Evolutionary conservation across 345 rosid genomes (phyloP).

Genomic region (Anacardium occidentale): DNA sequence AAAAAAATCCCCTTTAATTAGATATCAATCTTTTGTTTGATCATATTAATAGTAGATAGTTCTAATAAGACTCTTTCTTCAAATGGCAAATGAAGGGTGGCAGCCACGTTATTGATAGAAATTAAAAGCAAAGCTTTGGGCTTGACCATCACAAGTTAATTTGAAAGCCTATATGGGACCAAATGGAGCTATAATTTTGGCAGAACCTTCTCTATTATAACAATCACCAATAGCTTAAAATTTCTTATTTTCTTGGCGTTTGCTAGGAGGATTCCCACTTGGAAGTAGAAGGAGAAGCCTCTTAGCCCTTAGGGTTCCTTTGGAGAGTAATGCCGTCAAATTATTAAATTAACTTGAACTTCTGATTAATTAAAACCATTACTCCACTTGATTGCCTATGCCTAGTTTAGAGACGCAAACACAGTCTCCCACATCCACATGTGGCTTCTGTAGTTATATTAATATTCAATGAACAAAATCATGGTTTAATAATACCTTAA

Average conservation of each 20-base stretch:
- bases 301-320: not conserved
- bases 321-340: conserved; percentile 32
- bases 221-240: not conserved
- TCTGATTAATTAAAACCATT: conserved; percentile 9
- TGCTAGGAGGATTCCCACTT: conserved; percentile 22
- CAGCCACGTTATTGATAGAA: conserved; percentile 22
- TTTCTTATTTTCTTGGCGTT: not conserved
- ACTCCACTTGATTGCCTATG: conserved; percentile 14
- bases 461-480: conserved; percentile 33
- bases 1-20: no score
- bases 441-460: conserved; percentile 63
- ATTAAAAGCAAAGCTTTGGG: not conserved
- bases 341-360: conserved; percentile 17
- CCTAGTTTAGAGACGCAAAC: conserved; percentile 39
- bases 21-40: not conserved
- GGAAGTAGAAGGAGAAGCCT: not conserved
- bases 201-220: conserved; percentile 26
- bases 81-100: conserved; percentile 5
- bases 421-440: conserved; percentile 91
- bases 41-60: not conserved
- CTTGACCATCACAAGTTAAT: conserved; percentile 8
- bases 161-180: conserved; percentile 27
- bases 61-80: not conserved
- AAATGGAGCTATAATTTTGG: conserved; percentile 10
- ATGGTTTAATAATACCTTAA: conserved; percentile 21